These are phyloP conservation scores for Aspergillus niger DNA, from an alignment of 2,329 filamentous ascomycete species.

Conservation along the genomic window DNA sequence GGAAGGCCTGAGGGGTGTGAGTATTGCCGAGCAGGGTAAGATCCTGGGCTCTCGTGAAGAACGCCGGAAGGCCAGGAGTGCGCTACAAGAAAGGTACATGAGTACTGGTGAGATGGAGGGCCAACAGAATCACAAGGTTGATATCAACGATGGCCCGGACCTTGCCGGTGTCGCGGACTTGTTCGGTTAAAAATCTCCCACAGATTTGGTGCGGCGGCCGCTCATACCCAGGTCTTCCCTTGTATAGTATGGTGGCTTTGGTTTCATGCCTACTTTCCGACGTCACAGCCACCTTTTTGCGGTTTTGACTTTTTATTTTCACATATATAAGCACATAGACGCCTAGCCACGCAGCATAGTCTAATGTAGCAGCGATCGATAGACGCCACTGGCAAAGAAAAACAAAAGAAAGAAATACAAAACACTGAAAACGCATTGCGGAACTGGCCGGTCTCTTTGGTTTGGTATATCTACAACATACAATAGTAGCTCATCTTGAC, in stretches of 20 bases:
- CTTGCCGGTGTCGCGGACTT: conserved; percentile 56
- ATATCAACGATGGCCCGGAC: conserved; percentile 52
- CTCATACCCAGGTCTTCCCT: neutral
- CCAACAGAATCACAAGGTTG: conserved; percentile 43
- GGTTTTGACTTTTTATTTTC: conserved; percentile 8
- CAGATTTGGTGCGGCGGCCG: neutral
- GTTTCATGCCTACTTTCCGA: neutral
- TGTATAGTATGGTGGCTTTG: conserved; percentile 23
- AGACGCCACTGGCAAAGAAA: neutral
- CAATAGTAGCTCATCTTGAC: conserved; percentile 14
- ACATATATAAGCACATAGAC: conserved; percentile 6
- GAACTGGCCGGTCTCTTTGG: conserved; percentile 30
- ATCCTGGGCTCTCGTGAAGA: conserved; percentile 55
- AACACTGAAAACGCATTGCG: conserved; percentile 19
- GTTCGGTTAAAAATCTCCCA: conserved; percentile 45
- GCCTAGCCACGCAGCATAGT: neutral
- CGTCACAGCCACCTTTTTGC: conserved; percentile 1
- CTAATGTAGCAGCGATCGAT: neutral
- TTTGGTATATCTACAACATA: conserved; percentile 41
- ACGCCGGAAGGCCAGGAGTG: conserved; percentile 45
- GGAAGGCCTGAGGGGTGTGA: conserved; percentile 83
- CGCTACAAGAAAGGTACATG: conserved; percentile 48
- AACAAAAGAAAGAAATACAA: conserved; percentile 9
- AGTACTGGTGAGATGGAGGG: conserved; percentile 45
- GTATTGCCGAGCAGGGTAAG: conserved; percentile 90